Evolutionary conservation across 2,329 filamentous ascomycete genomes (phyloP).

Genomic region (Aschersonia sp.): DNA sequence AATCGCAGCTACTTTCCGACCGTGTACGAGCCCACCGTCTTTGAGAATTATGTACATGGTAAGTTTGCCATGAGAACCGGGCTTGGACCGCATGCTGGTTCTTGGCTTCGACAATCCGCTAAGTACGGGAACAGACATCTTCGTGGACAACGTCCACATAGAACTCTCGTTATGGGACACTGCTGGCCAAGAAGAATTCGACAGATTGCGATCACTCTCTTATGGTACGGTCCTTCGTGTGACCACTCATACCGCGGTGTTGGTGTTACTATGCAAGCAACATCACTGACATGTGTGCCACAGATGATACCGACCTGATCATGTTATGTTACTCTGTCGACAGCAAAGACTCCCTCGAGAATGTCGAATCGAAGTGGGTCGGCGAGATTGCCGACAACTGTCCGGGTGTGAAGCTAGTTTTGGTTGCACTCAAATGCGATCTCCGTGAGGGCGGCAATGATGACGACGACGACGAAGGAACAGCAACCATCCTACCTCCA

Average conservation of each 20-base stretch:
- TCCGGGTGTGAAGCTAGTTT: conserved; percentile 82
- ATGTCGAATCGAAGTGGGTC: conserved; percentile 98
- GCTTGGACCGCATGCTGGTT: conserved; percentile 1
- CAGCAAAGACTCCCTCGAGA: conserved; percentile 90
- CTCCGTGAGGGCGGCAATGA: conserved; percentile 64
- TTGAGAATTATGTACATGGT: conserved; percentile 99
- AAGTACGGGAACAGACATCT: conserved; percentile 55
- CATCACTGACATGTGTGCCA: conserved; percentile 4
- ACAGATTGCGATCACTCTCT: conserved; percentile 83
- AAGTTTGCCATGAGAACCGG: conserved; percentile 17
- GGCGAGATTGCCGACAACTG: conserved; percentile 97
- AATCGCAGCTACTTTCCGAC: conserved; percentile 75
- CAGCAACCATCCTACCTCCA: conserved; percentile 14
- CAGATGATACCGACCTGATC: conserved; percentile 83
- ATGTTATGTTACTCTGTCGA: conserved; percentile 99
- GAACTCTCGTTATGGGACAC: conserved; percentile 98
- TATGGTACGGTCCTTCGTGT: conserved; percentile 49
- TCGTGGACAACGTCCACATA: conserved; percentile 93
- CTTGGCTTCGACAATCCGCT: neutral
- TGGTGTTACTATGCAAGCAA: neutral
- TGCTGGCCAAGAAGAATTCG: conserved; percentile 97
- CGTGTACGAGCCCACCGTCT: conserved; percentile 95
- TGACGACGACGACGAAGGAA: conserved; percentile 53
- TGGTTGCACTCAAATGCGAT: conserved; percentile 95
- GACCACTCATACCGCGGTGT: neutral